Percentiles rank a stretch among this genome's conserved stretches.
Conservation (phyloP, 345 rosid species). For the Linum lewisii region DNA sequence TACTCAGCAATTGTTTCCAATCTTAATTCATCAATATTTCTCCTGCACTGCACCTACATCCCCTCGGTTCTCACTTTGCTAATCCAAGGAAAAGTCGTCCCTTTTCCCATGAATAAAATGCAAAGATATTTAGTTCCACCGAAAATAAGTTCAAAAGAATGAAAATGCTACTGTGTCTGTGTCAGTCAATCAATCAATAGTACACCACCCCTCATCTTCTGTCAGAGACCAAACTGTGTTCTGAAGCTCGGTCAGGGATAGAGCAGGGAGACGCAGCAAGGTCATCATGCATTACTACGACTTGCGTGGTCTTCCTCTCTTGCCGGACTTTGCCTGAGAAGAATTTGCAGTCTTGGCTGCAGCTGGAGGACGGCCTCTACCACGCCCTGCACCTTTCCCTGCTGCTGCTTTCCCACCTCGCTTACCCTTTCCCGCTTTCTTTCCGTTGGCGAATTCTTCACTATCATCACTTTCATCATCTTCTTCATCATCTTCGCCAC, state of each 20-base stretch:
- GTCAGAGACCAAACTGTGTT: constrained; percentile 20
- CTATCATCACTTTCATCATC: constrained; percentile 37
- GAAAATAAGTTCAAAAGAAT: not conserved
- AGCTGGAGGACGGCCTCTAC: constrained; percentile 30
- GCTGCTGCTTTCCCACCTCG: constrained; percentile 31
- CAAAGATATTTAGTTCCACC: no score
- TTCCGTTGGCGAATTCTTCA: constrained; percentile 48
- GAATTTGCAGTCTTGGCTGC: constrained; percentile 28
- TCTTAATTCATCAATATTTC: not conserved
- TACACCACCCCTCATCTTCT: constrained; percentile 16
- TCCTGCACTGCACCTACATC: not conserved
- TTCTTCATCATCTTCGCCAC: not conserved
- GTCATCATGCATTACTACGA: constrained; percentile 17
- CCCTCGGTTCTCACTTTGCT: not conserved
- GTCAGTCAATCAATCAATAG: constrained; percentile 3
- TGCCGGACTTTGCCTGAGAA: constrained; percentile 38
- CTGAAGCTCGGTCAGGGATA: not conserved
- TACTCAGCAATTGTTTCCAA: not conserved
- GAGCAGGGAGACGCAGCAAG: not conserved
- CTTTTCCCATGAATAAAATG: not conserved
- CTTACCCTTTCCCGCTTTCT: constrained; percentile 30
- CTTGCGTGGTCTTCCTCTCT: constrained; percentile 76
- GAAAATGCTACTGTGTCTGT: constrained; percentile 4
- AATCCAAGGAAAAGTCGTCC: not conserved
- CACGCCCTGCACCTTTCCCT: constrained; percentile 34